Evolutionary conservation across 2,329 filamentous ascomycete genomes (phyloP).

Genomic region (Neofusicoccum ribis): DNA sequence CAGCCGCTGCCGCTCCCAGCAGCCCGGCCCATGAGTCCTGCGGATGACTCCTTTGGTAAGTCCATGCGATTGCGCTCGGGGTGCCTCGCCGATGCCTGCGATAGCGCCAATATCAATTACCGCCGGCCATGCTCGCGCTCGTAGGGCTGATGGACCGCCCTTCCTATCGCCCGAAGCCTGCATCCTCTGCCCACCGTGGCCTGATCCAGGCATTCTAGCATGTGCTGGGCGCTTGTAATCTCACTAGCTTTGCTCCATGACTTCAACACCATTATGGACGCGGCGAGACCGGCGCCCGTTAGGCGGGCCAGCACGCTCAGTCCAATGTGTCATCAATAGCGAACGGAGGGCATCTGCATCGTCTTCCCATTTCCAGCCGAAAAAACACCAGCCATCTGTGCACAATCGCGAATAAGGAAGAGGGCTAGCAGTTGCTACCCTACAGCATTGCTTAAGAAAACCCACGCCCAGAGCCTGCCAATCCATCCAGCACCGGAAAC

Average conservation of each 20-base stretch:
- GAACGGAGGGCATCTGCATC: neutral
- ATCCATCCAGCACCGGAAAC: conserved; percentile 9
- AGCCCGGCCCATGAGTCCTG: neutral
- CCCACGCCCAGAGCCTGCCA: conserved; percentile 9
- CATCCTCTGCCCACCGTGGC: neutral
- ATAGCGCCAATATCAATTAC: neutral
- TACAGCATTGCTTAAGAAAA: conserved; percentile 14
- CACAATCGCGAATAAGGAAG: neutral
- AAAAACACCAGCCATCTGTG: neutral
- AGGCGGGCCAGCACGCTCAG: neutral
- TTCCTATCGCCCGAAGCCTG: conserved; percentile 3
- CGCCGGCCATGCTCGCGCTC: neutral
- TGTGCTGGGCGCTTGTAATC: neutral
- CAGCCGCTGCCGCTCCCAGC: neutral
- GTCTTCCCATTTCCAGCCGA: neutral
- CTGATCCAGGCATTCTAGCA: neutral
- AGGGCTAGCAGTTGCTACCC: conserved; percentile 13
- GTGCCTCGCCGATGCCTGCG: neutral
- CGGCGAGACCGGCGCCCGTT: no score
- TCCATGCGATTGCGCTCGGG: conserved; percentile 10
- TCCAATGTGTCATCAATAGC: neutral
- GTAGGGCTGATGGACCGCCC: neutral
- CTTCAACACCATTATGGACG: neutral
- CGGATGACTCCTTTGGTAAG: conserved; percentile 6
- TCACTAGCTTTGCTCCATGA: neutral